These are phyloP conservation scores for Alternaria rosae DNA, from an alignment of 2,329 filamentous ascomycete genomes.

Conservation along the genomic window DNA sequence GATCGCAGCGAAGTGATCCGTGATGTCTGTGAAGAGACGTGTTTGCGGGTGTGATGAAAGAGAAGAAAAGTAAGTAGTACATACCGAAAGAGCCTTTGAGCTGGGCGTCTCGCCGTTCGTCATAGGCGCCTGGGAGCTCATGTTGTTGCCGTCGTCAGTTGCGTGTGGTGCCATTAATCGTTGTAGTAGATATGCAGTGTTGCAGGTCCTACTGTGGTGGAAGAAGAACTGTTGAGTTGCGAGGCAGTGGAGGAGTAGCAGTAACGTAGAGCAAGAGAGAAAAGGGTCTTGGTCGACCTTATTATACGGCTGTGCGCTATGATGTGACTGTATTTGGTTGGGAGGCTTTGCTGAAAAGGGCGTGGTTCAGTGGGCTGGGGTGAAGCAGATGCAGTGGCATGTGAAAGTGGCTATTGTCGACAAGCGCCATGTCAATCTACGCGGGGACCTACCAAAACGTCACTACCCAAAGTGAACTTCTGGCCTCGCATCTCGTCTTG, in stretches of 20 bases:
- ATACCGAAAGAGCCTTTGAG: constrained; percentile 51
- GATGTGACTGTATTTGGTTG: constrained; percentile 26
- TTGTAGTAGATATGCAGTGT: constrained; percentile 11
- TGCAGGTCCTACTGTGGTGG: constrained; percentile 1
- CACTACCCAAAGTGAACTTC: background rate
- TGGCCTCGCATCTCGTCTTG: background rate
- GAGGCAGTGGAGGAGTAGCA: constrained; percentile 13
- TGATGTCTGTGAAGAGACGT: background rate
- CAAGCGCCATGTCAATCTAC: background rate
- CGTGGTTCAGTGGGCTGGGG: constrained; percentile 17
- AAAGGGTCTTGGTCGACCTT: constrained; percentile 21
- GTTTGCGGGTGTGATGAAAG: background rate
- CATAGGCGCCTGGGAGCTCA: constrained; percentile 37
- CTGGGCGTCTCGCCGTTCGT: constrained; percentile 52
- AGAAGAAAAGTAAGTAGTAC: constrained; percentile 19
- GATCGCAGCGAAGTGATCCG: background rate
- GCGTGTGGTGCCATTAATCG: constrained; percentile 45
- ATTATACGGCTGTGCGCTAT: constrained; percentile 34
- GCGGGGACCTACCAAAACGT: constrained; percentile 6
- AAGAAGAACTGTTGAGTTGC: constrained; percentile 12
- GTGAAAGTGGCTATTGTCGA: constrained; percentile 26
- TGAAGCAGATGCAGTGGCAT: constrained; percentile 24
- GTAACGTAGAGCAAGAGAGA: constrained; percentile 16
- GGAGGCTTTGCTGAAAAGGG: constrained; percentile 31
- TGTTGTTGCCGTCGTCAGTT: constrained; percentile 42